Conservation (phyloP, 2,329 filamentous ascomycete genomes). For the Alternaria triticimaculans region DNA sequence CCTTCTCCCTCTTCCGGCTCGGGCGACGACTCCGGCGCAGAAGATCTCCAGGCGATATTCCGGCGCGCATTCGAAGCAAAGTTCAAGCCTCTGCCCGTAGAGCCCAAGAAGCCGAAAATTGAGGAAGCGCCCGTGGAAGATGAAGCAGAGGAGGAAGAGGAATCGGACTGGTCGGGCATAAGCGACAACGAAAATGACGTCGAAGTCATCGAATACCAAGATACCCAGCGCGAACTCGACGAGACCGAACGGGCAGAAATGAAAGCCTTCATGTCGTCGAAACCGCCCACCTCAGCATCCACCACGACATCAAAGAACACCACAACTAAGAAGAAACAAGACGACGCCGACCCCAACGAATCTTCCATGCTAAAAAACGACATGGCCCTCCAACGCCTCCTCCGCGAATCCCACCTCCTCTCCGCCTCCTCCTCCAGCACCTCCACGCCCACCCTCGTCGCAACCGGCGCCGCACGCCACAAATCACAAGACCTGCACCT, state of each 20-base stretch:
- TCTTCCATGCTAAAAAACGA: conserved; percentile 82
- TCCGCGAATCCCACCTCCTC: conserved; percentile 90
- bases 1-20: conserved; percentile 37
- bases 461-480: conserved; percentile 73
- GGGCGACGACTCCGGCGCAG: conserved; percentile 45
- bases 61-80: conserved; percentile 85
- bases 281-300: conserved; percentile 55
- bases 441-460: conserved; percentile 50
- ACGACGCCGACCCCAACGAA: conserved; percentile 62
- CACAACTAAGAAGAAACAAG: conserved; percentile 22
- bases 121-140: conserved; percentile 37
- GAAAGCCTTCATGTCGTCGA: conserved; percentile 76
- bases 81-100: conserved; percentile 73
- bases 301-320: conserved; percentile 18
- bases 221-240: conserved; percentile 16
- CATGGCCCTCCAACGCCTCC: conserved; percentile 85
- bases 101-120: conserved; percentile 38
- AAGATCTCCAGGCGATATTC: conserved; percentile 76
- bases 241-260: conserved; percentile 64
- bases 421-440: conserved; percentile 58
- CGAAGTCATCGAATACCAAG: conserved; percentile 53
- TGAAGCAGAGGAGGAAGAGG: conserved; percentile 41
- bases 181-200: conserved; percentile 53
- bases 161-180: conserved; percentile 69
- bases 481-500: conserved; percentile 85